Percentiles rank a stretch among this genome's conserved stretches.
These are phyloP conservation scores for Picea abies DNA, from an alignment of 83 land plant genomes.

Conservation along the genomic window DNA sequence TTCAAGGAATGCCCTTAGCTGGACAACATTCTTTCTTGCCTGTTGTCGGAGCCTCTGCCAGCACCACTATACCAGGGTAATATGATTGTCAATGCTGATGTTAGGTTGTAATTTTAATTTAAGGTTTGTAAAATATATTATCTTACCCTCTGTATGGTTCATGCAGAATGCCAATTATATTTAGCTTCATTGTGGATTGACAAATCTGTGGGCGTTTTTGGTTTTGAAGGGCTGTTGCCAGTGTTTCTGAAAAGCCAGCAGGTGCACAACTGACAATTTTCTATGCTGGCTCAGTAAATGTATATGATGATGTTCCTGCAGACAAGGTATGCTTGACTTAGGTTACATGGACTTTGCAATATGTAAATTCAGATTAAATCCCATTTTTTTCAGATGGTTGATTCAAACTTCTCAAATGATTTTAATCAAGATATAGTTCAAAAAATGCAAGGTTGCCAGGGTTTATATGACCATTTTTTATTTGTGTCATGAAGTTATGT, in stretches of 20 bases:
- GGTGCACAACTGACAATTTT: slow-evolving; percentile 66
- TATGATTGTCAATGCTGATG: neutral
- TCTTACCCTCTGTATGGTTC: neutral
- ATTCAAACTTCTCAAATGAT: neutral
- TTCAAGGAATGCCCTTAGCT: slow-evolving; percentile 28
- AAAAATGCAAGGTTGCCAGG: neutral
- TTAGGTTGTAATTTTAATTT: neutral
- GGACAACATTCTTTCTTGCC: slow-evolving; percentile 10
- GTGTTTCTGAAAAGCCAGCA: slow-evolving; percentile 24
- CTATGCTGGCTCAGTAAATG: slow-evolving; percentile 61
- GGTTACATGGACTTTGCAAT: neutral
- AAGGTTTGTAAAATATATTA: neutral
- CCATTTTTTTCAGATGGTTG: neutral
- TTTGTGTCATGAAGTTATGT: neutral
- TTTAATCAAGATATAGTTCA: slow-evolving; percentile 2
- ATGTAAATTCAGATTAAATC: neutral
- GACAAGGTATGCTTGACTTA: slow-evolving; percentile 51
- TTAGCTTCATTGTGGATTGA: neutral
- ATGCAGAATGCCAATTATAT: neutral
- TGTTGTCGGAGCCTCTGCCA: slow-evolving; percentile 9
- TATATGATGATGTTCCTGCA: slow-evolving; percentile 51
- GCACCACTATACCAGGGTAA: neutral
- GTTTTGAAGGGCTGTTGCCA: slow-evolving; percentile 33
- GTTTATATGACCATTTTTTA: neutral
- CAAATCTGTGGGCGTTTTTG: neutral